Conservation (phyloP, 805 yeast genomes). For the Blastobotrys chiropterorum region DNA sequence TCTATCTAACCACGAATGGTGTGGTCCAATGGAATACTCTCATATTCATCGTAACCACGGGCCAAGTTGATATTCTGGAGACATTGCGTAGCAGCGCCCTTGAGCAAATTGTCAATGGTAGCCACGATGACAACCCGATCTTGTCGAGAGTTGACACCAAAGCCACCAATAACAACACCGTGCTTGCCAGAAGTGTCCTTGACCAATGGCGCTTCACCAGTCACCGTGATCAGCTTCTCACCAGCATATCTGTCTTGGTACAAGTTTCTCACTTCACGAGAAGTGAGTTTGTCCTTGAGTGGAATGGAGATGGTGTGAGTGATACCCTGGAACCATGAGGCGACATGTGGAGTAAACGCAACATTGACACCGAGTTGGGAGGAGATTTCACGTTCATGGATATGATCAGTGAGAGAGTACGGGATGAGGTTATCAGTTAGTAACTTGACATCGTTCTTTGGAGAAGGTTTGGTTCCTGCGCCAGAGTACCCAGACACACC, state of each 20-base stretch:
- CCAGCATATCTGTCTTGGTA: conserved; percentile 85
- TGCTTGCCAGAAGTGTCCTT: conserved; percentile 89
- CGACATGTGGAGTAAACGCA: conserved; percentile 95
- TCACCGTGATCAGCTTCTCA: conserved; percentile 76
- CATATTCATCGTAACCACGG: conserved; percentile 86
- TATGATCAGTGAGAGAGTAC: conserved; percentile 91
- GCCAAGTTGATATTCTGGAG: conserved; percentile 91
- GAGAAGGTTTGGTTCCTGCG: conserved; percentile 98
- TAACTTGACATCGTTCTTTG: conserved; percentile 78
- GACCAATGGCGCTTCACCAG: conserved; percentile 91
- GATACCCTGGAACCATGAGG: conserved; percentile 99
- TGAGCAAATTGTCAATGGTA: conserved; percentile 89
- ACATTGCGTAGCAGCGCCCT: conserved; percentile 99
- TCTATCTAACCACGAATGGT: conserved; percentile 19
- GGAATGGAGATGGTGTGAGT: conserved; percentile 90
- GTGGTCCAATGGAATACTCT: conserved; percentile 68
- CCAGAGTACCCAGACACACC: conserved; percentile 99
- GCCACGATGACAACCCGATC: conserved; percentile 92
- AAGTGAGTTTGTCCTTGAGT: conserved; percentile 53
- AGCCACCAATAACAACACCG: conserved; percentile 93
- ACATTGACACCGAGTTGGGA: conserved; percentile 68
- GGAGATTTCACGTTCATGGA: conserved; percentile 92
- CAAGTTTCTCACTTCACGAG: conserved; percentile 76
- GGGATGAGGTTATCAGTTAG: conserved; percentile 84
- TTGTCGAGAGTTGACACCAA: conserved; percentile 82